Conservation (phyloP, 2,329 filamentous ascomycete genomes). For the Penicillium polonicum region DNA sequence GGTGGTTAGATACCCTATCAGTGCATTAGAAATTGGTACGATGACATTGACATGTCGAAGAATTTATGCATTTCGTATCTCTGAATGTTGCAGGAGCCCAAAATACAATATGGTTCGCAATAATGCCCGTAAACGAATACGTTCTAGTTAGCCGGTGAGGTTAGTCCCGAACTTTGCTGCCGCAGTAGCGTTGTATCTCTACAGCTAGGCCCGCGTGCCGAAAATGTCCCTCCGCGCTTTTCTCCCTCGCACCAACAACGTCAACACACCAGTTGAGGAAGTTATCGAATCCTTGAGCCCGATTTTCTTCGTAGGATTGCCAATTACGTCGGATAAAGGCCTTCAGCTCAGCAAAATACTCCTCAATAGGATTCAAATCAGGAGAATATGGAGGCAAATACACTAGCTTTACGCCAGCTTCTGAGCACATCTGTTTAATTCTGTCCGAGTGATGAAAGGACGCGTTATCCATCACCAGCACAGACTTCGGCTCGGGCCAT, state of each 20-base stretch:
- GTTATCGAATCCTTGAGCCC: conserved; percentile 14
- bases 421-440: neutral
- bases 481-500: too few species aligned
- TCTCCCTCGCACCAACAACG: conserved; percentile 22
- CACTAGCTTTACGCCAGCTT: neutral
- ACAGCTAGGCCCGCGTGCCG: conserved; percentile 14
- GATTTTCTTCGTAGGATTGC: conserved; percentile 1
- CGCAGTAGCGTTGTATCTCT: neutral
- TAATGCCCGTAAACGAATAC: neutral
- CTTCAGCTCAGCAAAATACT: conserved; percentile 5
- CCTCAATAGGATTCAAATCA: neutral
- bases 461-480: too few species aligned
- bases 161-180: neutral
- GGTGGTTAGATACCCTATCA: conserved; percentile 7
- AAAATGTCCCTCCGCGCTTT: conserved; percentile 25
- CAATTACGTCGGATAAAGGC: conserved; percentile 1
- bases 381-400: neutral
- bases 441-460: too few species aligned
- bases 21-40: neutral
- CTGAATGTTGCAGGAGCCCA: neutral
- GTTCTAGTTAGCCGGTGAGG: neutral
- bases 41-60: neutral
- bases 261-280: conserved; percentile 31
- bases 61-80: neutral
- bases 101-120: neutral